A percentile compares a stretch with the other conserved stretches of the same genome.
Conservation (phyloP, 108 stramenopile species). For the Aureococcus anophagefferens region DNA sequence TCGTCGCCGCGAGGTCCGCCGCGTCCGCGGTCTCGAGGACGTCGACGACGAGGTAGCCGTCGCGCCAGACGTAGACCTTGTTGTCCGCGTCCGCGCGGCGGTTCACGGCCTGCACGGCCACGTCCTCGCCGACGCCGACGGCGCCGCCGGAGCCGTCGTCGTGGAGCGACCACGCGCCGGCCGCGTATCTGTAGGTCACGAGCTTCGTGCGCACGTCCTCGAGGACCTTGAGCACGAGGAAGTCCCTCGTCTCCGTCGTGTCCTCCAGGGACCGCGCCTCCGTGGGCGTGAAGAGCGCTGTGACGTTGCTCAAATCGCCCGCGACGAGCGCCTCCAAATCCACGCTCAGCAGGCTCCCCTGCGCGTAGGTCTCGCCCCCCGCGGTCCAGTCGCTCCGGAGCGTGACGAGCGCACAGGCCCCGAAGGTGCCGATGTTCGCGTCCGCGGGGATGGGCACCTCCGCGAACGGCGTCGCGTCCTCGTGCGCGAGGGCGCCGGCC, state of each 20-base stretch:
- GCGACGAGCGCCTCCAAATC: slow-evolving; percentile 41
- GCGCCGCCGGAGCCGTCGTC: slow-evolving; percentile 53
- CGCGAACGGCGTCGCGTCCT: background rate
- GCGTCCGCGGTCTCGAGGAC: slow-evolving; percentile 15
- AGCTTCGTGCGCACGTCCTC: slow-evolving; percentile 70
- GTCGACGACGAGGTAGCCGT: slow-evolving; percentile 29
- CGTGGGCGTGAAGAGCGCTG: slow-evolving; percentile 66
- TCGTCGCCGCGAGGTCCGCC: background rate
- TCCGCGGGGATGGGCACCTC: background rate
- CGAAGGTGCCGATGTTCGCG: slow-evolving; percentile 15
- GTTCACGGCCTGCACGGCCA: slow-evolving; percentile 9
- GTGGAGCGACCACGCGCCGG: slow-evolving; percentile 44
- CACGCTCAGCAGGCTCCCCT: slow-evolving; percentile 56
- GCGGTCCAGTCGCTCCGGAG: slow-evolving; percentile 66
- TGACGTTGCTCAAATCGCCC: slow-evolving; percentile 3
- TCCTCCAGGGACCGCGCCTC: slow-evolving; percentile 56
- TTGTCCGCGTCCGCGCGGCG: slow-evolving; percentile 23
- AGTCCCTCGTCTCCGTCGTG: slow-evolving; percentile 62
- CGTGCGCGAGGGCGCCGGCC: background rate
- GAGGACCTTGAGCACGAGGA: slow-evolving; percentile 59
- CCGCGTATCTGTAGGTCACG: slow-evolving; percentile 59
- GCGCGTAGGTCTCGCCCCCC: slow-evolving; percentile 44
- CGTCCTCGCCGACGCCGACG: slow-evolving; percentile 21
- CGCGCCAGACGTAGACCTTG: slow-evolving; percentile 26
- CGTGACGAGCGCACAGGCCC: slow-evolving; percentile 52